Percentiles rank a stretch among this genome's conserved stretches.
Conservation (phyloP, 148 eudicot species). For the Rhododendron griersonianum region DNA sequence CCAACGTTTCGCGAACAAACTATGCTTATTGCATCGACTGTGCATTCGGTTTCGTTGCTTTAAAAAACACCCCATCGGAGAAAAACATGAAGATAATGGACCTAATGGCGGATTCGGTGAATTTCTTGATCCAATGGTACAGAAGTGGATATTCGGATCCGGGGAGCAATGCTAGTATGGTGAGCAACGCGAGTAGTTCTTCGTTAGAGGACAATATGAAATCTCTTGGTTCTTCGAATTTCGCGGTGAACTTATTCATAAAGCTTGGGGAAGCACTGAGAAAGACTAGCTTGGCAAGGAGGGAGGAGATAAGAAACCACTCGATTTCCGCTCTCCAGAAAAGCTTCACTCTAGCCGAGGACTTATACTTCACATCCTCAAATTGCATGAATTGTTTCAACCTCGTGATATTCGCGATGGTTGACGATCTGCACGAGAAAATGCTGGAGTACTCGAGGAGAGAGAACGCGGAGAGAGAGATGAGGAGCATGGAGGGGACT, state of each 20-base stretch:
- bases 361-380: conserved; percentile 51
- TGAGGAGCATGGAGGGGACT: conserved; percentile 89
- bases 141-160: conserved; percentile 59
- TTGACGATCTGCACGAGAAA: conserved; percentile 85
- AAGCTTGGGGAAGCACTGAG: conserved; percentile 71
- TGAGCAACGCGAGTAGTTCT: conserved; percentile 45
- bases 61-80: conserved; percentile 68
- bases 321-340: conserved; percentile 58
- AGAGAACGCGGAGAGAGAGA: conserved; percentile 79
- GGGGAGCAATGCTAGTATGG: conserved; percentile 35
- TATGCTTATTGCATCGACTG: conserved; percentile 68
- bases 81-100: conserved; percentile 69
- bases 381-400: conserved; percentile 56
- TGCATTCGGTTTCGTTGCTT: conserved; percentile 74
- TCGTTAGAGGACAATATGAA: conserved; percentile 41
- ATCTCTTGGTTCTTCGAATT: conserved; percentile 20
- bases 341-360: conserved; percentile 63
- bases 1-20: conserved; percentile 40
- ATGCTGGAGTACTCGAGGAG: conserved; percentile 83
- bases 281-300: conserved; percentile 74
- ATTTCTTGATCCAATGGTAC: conserved; percentile 58
- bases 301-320: conserved; percentile 87
- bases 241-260: conserved; percentile 46
- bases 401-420: conserved; percentile 80
- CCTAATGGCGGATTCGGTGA: conserved; percentile 69